A percentile compares a stretch with the other conserved stretches of the same genome.
phyloP scores from a whole-genome alignment of 2,329 filamentous ascomycete genomes.

The Canariomyces notabilis region DNA sequence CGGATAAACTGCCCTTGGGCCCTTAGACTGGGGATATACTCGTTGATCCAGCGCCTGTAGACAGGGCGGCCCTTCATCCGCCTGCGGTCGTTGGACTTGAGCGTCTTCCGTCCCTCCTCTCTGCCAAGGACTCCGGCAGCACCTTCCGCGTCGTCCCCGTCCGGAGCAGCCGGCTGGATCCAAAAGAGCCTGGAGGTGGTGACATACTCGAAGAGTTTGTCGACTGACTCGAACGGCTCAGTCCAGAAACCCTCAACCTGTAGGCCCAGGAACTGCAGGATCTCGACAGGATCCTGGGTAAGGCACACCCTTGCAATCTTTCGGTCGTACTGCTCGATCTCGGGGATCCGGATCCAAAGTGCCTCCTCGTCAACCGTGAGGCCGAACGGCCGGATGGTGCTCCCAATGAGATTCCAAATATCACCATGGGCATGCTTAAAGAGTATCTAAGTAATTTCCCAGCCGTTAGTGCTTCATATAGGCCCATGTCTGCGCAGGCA shows the following conservation, averaged over 20 bases:
- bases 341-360: conserved; percentile 60
- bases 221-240: conserved; percentile 47
- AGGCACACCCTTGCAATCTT: conserved; percentile 56
- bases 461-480: too few relatives aligned
- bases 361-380: conserved; percentile 61
- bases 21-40: conserved; percentile 54
- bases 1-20: conserved; percentile 33
- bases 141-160: conserved; percentile 20
- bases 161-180: conserved; percentile 25
- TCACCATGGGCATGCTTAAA: conserved; percentile 73
- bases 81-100: conserved; percentile 52
- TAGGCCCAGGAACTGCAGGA: conserved; percentile 61
- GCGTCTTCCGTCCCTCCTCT: conserved; percentile 31
- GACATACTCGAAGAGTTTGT: conserved; percentile 60
- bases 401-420: conserved; percentile 59
- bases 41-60: conserved; percentile 57
- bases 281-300: conserved; percentile 48
- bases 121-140: conserved; percentile 20
- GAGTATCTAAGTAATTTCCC: conserved; percentile 25
- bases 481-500: too few relatives aligned
- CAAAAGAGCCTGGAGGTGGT: conserved; percentile 55
- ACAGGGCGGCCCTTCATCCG: conserved; percentile 51
- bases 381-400: conserved; percentile 58
- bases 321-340: conserved; percentile 58
- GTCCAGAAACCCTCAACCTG: conserved; percentile 44